These are phyloP conservation scores for Globisporangium camurandrum DNA, from an alignment of 352 stramenopile species.

Conservation along the genomic window DNA sequence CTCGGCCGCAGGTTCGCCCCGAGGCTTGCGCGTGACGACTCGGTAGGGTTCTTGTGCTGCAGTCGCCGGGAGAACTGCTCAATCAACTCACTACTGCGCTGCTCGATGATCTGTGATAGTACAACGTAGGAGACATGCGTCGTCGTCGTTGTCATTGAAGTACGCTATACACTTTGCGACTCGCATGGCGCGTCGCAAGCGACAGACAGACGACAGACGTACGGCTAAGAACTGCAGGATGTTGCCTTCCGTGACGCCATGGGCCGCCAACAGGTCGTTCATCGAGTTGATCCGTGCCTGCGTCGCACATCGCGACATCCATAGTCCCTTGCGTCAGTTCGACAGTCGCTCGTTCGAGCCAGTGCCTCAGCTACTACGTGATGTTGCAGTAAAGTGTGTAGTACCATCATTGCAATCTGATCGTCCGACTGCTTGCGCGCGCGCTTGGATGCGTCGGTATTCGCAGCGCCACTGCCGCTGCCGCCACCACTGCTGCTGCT, in stretches of 20 bases:
- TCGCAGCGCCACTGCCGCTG: conserved; percentile 12
- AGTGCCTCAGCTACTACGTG: too few relatives aligned
- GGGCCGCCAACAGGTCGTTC: conserved; percentile 70
- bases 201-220: not conserved
- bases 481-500: conserved; percentile 15
- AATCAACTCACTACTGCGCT: conserved; percentile 72
- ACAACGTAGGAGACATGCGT: not conserved
- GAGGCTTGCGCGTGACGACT: conserved; percentile 42
- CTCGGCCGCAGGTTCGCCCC: conserved; percentile 60
- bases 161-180: too few relatives aligned
- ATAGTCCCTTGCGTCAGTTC: too few relatives aligned
- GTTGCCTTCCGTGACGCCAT: conserved; percentile 76
- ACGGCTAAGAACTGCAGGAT: conserved; percentile 79
- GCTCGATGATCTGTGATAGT: conserved; percentile 69
- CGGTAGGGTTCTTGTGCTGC: conserved; percentile 58
- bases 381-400: too few relatives aligned
- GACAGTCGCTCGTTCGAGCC: too few relatives aligned
- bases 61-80: conserved; percentile 66
- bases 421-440: conserved; percentile 65
- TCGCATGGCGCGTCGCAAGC: too few relatives aligned
- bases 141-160: not conserved
- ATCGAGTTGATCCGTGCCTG: conserved; percentile 80
- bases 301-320: too few relatives aligned
- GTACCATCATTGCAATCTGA: conserved; percentile 66
- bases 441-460: conserved; percentile 26